Evolutionary conservation across 305 asterid genomes (phyloP).

Genomic region (Fraxinus dipetala): DNA sequence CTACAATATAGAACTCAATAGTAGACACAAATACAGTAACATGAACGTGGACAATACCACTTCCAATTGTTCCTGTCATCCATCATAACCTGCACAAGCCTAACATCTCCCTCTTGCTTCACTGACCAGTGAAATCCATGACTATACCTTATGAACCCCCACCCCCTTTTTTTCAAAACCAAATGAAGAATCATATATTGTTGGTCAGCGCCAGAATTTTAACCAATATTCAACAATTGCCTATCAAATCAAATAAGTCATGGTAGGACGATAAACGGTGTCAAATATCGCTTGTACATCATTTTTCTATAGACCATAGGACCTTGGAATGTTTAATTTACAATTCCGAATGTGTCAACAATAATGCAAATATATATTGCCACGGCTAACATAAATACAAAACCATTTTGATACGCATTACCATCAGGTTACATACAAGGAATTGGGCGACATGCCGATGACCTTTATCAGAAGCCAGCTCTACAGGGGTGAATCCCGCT

Average conservation of each 20-base stretch:
- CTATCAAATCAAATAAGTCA: not conserved
- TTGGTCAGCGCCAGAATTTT: not conserved
- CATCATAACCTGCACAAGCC: not conserved
- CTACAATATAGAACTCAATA: not conserved
- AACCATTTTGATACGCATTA: conserved; percentile 20
- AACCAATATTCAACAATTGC: not conserved
- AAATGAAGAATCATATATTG: not conserved
- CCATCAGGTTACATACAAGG: conserved; percentile 76
- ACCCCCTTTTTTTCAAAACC: not conserved
- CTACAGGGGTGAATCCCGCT: conserved; percentile 80
- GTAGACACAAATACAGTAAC: not conserved
- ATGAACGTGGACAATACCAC: conserved; percentile 8
- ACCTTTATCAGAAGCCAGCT: conserved; percentile 92
- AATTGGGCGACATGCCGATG: conserved; percentile 75
- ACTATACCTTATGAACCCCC: not conserved
- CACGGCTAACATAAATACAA: conserved; percentile 15
- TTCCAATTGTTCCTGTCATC: not conserved
- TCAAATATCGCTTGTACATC: not conserved
- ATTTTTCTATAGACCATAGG: not conserved
- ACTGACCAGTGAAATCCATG: not conserved
- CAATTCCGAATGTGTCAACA: not conserved
- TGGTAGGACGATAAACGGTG: not conserved
- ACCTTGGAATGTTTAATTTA: conserved; percentile 14
- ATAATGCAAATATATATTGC: not conserved
- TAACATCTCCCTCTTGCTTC: not conserved